Evolutionary conservation across 129 eudicot genomes (phyloP).

Genomic region (Pulicaria dysenterica): DNA sequence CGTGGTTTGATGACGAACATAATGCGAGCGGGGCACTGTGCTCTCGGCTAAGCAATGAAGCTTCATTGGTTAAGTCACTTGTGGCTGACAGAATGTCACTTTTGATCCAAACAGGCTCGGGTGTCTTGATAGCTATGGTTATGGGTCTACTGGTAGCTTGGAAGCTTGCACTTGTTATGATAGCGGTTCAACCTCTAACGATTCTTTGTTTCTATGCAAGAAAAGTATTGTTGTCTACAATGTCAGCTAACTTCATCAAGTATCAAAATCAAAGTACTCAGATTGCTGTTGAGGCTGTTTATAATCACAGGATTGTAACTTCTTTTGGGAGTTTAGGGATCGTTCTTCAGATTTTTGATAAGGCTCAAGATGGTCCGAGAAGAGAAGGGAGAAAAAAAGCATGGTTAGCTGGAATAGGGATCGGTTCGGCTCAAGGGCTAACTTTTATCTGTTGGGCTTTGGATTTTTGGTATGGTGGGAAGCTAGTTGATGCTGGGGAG

Average conservation of each 20-base stretch:
- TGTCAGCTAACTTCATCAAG: slow-evolving; percentile 65
- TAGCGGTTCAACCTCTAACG: slow-evolving; percentile 85
- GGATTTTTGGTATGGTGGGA: slow-evolving; percentile 96
- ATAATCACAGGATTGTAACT: slow-evolving; percentile 80
- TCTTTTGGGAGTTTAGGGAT: slow-evolving; percentile 71
- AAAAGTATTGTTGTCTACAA: slow-evolving; percentile 66
- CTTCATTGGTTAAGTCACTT: slow-evolving; percentile 87
- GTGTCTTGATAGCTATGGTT: slow-evolving; percentile 73
- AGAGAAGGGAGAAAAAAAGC: slow-evolving; percentile 70
- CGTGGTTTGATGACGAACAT: slow-evolving; percentile 89
- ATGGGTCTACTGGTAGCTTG: slow-evolving; percentile 82
- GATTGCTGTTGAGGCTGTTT: slow-evolving; percentile 85
- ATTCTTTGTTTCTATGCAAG: slow-evolving; percentile 83
- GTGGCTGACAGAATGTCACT: slow-evolving; percentile 86
- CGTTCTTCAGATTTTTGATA: slow-evolving; percentile 72
- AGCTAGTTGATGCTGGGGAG: slow-evolving; percentile 60
- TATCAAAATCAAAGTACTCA: slow-evolving; percentile 80
- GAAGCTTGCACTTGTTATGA: slow-evolving; percentile 95
- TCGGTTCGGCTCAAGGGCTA: slow-evolving; percentile 89
- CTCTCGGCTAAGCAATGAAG: slow-evolving; percentile 78
- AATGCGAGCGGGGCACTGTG: slow-evolving; percentile 81
- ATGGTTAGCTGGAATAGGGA: slow-evolving; percentile 88
- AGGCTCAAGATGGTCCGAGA: slow-evolving; percentile 83
- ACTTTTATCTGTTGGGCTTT: slow-evolving; percentile 91
- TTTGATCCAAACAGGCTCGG: slow-evolving; percentile 69